A percentile compares a stretch with the other conserved stretches of the same genome.
phyloP scores from a whole-genome alignment of 2,329 filamentous ascomycete species.

The Diaporthe capsici region DNA sequence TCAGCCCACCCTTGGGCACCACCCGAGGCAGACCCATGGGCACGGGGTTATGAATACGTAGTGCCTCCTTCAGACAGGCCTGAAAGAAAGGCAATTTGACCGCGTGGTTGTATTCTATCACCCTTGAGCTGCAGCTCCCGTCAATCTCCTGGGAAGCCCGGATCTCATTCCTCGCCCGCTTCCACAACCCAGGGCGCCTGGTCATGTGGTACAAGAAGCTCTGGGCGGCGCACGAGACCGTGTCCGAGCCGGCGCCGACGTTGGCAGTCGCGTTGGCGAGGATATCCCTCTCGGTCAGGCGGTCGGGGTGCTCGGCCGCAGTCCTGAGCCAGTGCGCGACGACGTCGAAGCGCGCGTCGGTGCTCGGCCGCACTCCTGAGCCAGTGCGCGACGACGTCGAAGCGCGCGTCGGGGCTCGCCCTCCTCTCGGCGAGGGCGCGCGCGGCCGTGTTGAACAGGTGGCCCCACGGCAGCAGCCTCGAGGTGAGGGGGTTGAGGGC shows the following conservation, averaged over 20 bases:
- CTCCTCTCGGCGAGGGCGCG: slow-evolving; percentile 44
- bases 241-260: slow-evolving; percentile 46
- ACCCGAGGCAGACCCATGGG: slow-evolving; percentile 49
- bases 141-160: slow-evolving; percentile 39
- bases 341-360: slow-evolving; percentile 46
- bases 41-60: slow-evolving; percentile 49
- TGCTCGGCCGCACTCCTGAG: slow-evolving; percentile 44
- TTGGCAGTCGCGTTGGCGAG: slow-evolving; percentile 42
- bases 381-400: slow-evolving; percentile 49
- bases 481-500: slow-evolving; percentile 50
- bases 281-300: slow-evolving; percentile 45
- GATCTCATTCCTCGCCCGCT: slow-evolving; percentile 45
- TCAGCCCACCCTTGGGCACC: slow-evolving; percentile 46
- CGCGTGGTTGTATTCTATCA: slow-evolving; percentile 47
- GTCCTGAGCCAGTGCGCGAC: slow-evolving; percentile 48
- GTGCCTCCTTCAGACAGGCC: slow-evolving; percentile 53
- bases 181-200: slow-evolving; percentile 42
- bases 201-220: slow-evolving; percentile 47
- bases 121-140: slow-evolving; percentile 38
- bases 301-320: slow-evolving; percentile 41
- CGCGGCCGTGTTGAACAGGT: slow-evolving; percentile 47
- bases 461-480: slow-evolving; percentile 48
- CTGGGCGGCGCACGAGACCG: slow-evolving; percentile 45
- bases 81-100: slow-evolving; percentile 51
- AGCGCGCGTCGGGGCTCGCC: slow-evolving; percentile 45